A percentile compares a stretch with the other conserved stretches of the same genome.
These are phyloP conservation scores for Trichoderma breve DNA, from an alignment of 2,329 filamentous ascomycete species.

Conservation along the genomic window DNA sequence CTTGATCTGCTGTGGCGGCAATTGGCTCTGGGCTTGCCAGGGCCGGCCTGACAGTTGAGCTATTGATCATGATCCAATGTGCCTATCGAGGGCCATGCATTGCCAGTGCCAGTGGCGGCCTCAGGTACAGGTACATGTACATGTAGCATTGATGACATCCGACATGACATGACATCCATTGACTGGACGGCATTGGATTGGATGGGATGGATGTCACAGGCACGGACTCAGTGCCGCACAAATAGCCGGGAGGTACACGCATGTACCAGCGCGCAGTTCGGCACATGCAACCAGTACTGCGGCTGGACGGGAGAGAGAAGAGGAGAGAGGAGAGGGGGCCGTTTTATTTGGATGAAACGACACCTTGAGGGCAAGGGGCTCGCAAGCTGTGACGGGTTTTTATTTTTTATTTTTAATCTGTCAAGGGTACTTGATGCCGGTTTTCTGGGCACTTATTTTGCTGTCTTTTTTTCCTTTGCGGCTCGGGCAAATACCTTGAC, in stretches of 20 bases:
- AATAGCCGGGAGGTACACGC: background rate
- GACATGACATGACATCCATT: background rate
- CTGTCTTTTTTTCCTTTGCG: background rate
- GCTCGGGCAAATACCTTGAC: background rate
- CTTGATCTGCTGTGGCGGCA: background rate
- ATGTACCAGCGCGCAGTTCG: background rate
- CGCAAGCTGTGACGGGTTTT: background rate
- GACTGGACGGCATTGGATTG: background rate
- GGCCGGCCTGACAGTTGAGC: background rate
- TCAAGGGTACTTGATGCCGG: background rate
- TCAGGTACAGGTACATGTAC: background rate
- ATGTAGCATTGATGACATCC: background rate
- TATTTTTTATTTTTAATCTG: background rate
- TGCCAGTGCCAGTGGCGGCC: background rate
- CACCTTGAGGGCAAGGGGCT: slow-evolving; percentile 2
- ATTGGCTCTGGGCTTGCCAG: background rate
- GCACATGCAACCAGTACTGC: background rate
- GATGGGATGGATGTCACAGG: background rate
- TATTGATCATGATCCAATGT: background rate
- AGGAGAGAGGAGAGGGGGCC: background rate
- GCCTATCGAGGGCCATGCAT: background rate
- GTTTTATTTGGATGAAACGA: slow-evolving; percentile 14
- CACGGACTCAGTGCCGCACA: background rate
- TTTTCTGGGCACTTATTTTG: background rate
- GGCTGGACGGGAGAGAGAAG: no score